Evolutionary conservation across 352 stramenopile species (phyloP).

Genomic region (Globisporangium polare): DNA sequence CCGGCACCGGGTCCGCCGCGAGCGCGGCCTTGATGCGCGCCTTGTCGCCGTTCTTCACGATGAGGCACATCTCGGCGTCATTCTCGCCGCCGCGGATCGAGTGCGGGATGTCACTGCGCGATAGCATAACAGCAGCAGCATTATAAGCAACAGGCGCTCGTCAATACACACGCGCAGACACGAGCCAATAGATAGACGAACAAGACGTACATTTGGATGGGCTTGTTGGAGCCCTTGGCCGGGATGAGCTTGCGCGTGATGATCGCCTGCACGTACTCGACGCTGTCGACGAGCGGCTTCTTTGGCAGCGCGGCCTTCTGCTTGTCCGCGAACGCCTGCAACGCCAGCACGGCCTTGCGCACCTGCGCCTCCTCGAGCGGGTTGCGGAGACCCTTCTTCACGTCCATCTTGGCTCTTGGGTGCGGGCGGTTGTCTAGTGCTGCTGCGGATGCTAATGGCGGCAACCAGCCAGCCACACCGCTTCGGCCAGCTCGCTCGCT

Average conservation of each 20-base stretch:
- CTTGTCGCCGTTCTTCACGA: conserved; percentile 86
- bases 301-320: conserved; percentile 45
- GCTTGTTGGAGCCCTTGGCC: conserved; percentile 64
- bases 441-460: neutral
- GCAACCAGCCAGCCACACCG: neutral
- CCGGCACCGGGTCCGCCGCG: conserved; percentile 44
- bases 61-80: conserved; percentile 65
- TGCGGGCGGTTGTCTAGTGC: neutral
- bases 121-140: neutral
- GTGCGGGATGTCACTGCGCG: conserved; percentile 50
- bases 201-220: conserved; percentile 53
- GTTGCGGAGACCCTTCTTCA: conserved; percentile 64
- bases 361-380: conserved; percentile 71
- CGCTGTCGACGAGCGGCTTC: conserved; percentile 52
- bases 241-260: conserved; percentile 71
- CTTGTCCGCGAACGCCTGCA: conserved; percentile 58
- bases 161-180: neutral
- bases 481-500: neutral
- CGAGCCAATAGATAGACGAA: conserved; percentile 1
- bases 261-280: conserved; percentile 63
- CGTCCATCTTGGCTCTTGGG: conserved; percentile 16
- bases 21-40: conserved; percentile 75
- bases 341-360: conserved; percentile 60
- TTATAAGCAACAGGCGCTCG: neutral
- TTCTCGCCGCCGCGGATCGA: conserved; percentile 44